Base-by-base conservation (phyloP, 306 rosid species). In the Trifolium pratense region DNA sequence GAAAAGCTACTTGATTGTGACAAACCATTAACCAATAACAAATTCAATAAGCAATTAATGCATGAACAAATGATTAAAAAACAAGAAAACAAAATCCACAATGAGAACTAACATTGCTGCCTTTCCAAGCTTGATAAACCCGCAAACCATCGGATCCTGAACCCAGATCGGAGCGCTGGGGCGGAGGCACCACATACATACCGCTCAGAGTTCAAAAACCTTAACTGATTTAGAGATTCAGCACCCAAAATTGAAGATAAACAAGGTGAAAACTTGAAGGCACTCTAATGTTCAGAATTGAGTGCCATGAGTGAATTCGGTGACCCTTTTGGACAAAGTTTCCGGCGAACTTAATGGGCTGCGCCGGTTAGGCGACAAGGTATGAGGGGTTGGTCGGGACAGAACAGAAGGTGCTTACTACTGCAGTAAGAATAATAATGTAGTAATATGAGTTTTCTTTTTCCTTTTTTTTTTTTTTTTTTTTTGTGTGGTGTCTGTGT, bases 111-210 rank as follows among this genome's bases (percentile, higher is more conserved):
- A 94, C 99, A 91, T 94, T 94, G 82, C 95, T 94, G 53, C 99
- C 99, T 78, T 91, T 91, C 99, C 99, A 94, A 11, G 87, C 80
- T 81, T 94, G 95, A 75, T 84, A 94, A 67, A 89, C 96, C 79
- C 83, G 89, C 39, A 84, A 84, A 86, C 92, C 96, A 57, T 66
- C 68, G 82, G 96, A 87, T 93, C 92, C 92, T 71, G 91, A 78
- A 29, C 71, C 90, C 82, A 75, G 88, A 90, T 90, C 97, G 66
- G 97, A 84, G 59, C 89, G 88, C 79, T 85, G 92, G 8, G 98
- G 97, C 6, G 98, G 98, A 76, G 97, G 97, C 43, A 88, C 94
- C 80, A 93, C 98, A 80, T 93, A 89, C 98, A 93, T 93, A 58
- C 66, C 71, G 63, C 20, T 31, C 18, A 48, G 39, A 74, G 79